These are phyloP conservation scores for Bryum argenteum DNA, from an alignment of 225 moss, liverwort and hornwort species.

Conservation along the genomic window DNA sequence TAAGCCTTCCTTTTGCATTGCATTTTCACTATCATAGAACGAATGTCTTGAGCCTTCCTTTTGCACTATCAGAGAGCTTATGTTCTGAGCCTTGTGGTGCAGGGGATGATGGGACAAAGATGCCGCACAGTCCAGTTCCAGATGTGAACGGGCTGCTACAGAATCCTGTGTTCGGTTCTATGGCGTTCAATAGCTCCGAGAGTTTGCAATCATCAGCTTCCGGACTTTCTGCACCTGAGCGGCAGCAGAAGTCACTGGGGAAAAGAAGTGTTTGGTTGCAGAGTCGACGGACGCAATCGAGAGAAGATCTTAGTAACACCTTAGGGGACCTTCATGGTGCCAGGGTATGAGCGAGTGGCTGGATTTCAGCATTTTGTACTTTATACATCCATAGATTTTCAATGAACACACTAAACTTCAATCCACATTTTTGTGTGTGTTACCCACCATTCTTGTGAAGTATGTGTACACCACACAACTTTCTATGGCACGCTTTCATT, in stretches of 20 bases:
- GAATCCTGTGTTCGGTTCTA: slow-evolving; percentile 50
- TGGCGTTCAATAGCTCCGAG: slow-evolving; percentile 37
- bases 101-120: slow-evolving; percentile 48
- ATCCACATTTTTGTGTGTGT: slow-evolving; percentile 4
- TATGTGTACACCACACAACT: background rate
- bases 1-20: background rate
- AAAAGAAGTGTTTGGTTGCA: slow-evolving; percentile 45
- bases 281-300: slow-evolving; percentile 52
- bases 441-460: background rate
- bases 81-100: slow-evolving; percentile 14
- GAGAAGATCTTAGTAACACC: slow-evolving; percentile 55
- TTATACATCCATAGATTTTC: slow-evolving; percentile 28
- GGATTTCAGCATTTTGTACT: slow-evolving; percentile 37
- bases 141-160: slow-evolving; percentile 43
- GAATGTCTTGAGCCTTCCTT: background rate
- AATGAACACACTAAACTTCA: slow-evolving; percentile 8
- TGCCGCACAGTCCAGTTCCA: slow-evolving; percentile 57
- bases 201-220: slow-evolving; percentile 34
- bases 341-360: slow-evolving; percentile 40
- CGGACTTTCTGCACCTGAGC: slow-evolving; percentile 44
- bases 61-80: slow-evolving; percentile 6
- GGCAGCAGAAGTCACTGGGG: slow-evolving; percentile 48
- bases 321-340: slow-evolving; percentile 48
- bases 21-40: background rate
- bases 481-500: background rate